Base-by-base conservation (phyloP, 495 filamentous ascomycete species). In the Pseudotulostoma volvatum region DNA sequence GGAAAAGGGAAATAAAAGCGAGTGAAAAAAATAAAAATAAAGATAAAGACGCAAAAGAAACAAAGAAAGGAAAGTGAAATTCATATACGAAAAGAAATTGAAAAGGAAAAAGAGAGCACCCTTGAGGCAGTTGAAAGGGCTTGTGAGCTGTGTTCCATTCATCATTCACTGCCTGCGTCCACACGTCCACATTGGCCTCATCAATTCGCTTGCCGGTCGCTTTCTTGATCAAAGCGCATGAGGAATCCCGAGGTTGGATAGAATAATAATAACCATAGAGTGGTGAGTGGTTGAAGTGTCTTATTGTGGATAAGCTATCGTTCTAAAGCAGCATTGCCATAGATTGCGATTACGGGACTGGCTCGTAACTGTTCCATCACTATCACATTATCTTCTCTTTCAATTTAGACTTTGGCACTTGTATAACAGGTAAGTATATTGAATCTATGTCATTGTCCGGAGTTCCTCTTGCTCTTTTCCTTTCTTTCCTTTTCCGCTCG, bases 181-280 rank as follows among this genome's bases (percentile, higher is more conserved):
- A 30, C 18, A 36, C 36, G 36, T 41, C 40, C 41, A 33, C 40
- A 32, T 43, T 44, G 39, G 43, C 39, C 43, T 37, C 25, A 43
- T 41, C 21, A 30, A 42, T 46, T 45, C 38, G 40, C 50, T 51
- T 51, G 53, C 53, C 50, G 56, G 59, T 58, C 53, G 54, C 58
- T 57, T 53, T 48, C 18, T 30, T 31, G 23, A 36, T 21, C 15
- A 43, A 30, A 35, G 23, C 5, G 23, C 23, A 28, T 28, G 11
- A 28, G 23, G 11, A 5, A 28, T 5, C 11, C 23, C 5, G 23
- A 11, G 11, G 23, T 28, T 28, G 23, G 23, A 28, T 28, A 28
- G 23, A 28, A 28, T 11, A 28, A 5, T 11, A 28, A 38, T 25
- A 25, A 32, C n/a, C 15, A 44, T 50, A 53, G 48, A 53, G 37